Base-by-base conservation (phyloP, 495 filamentous ascomycete species). In the Aspergillus incahuasiensis region DNA sequence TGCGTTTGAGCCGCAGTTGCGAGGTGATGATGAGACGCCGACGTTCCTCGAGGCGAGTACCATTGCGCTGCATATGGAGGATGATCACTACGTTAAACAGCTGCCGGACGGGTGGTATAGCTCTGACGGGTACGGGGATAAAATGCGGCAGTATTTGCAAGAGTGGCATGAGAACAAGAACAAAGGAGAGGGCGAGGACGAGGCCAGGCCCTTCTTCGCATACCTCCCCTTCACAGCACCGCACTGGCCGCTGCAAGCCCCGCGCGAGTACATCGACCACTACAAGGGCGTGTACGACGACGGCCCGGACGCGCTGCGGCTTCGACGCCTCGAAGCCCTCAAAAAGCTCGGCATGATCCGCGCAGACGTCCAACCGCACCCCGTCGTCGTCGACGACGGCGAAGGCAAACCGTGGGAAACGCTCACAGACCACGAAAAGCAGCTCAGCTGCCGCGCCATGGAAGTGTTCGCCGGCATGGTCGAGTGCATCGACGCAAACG, bases 391-490 rank as follows among this genome's bases (percentile, higher is more conserved):
- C 7, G 76, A 78, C 7, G 75, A 78, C 53, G 75, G 76, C 6
- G 76, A 79, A 56, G 72, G 78, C 39, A 78, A 78, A 46, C 66
- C 72, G 4, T 85, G 83, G 82, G 67, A 69, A 1, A 75, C 78
- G 6, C 75, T 80, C 52, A 72, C 72, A 1, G 52, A 68, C 0
- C 73, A 80, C 34, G 78, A 82, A 61, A 69, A 77, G 64, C 74
- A 69, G 28, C 74, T 74, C 43, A 84, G 82, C 5, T 64, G 70
- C 12, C 74, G 76, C 6, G 76, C 77, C 0, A 85, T 86, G 81
- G 84, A 85, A 62, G 73, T 78, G 16, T 86, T 80, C 58, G 84
- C 83, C 0, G 83, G 74, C 0, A 86, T 86, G 83, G 82, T 86
- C 0, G 81, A 86, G 54, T 74, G 74, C 50, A 84, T 85, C 55